Conservation (phyloP, 2,329 filamentous ascomycete genomes). For the Ophiocordyceps camponoti-floridani region DNA sequence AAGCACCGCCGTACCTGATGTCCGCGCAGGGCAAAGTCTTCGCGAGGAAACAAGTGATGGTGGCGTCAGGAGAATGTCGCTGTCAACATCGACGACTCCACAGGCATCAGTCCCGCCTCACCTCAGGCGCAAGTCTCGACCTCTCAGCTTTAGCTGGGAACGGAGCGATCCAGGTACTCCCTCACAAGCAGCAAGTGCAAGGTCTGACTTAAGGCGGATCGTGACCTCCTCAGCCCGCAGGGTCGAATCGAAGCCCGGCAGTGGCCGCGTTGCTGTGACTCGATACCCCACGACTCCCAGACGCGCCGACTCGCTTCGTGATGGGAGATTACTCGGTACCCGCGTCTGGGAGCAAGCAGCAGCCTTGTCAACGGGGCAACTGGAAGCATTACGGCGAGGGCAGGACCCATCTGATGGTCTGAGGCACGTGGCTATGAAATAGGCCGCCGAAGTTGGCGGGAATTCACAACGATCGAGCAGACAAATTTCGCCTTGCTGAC, state of each 20-base stretch:
- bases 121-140: conserved; percentile 1
- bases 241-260: background rate
- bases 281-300: background rate
- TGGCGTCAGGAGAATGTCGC: background rate
- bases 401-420: background rate
- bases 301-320: background rate
- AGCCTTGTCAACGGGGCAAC: background rate
- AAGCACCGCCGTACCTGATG: background rate
- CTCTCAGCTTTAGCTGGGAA: background rate
- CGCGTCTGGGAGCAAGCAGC: background rate
- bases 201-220: background rate
- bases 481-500: too few relatives aligned
- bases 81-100: conserved; percentile 7
- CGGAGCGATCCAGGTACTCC: background rate
- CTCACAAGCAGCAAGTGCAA: background rate
- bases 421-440: too few relatives aligned
- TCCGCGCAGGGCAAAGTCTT: background rate
- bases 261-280: background rate
- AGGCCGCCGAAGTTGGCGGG: too few relatives aligned
- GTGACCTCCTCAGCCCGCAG: background rate
- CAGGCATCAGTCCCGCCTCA: conserved; percentile 5
- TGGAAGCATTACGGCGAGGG: background rate
- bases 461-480: too few relatives aligned
- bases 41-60: background rate
- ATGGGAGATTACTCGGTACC: background rate